phyloP scores from a whole-genome alignment of 768 basidiomycete genomes.

The Peribolospora baueri region DNA sequence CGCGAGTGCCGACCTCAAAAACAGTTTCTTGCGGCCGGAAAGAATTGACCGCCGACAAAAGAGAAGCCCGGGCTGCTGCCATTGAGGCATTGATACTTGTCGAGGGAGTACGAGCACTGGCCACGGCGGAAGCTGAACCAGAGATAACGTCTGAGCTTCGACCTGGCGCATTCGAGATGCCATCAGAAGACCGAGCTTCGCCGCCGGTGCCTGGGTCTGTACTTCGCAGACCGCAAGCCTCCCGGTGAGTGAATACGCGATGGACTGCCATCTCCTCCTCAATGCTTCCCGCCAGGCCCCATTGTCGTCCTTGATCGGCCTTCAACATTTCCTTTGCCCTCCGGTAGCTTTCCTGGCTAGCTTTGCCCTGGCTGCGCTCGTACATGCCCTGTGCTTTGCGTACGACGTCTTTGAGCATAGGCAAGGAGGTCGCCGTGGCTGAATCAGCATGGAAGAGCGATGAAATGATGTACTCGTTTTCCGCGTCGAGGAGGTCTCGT shows the following conservation, averaged over 20 bases:
- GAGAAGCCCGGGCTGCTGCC: constrained; percentile 27
- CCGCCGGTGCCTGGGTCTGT: no score
- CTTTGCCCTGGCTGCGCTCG: constrained; percentile 76
- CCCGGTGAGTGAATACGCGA: constrained; percentile 25
- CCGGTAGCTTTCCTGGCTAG: constrained; percentile 57
- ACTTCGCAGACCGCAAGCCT: neutral
- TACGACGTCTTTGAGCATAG: constrained; percentile 54
- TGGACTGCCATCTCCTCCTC: constrained; percentile 35
- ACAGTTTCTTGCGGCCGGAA: constrained; percentile 76
- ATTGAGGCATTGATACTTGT: neutral
- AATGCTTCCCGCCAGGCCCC: constrained; percentile 33
- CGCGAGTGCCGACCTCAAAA: constrained; percentile 62
- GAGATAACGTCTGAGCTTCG: no score
- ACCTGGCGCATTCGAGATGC: neutral
- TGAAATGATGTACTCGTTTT: constrained; percentile 24
- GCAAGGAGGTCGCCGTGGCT: constrained; percentile 28
- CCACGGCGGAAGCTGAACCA: neutral
- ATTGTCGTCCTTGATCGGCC: constrained; percentile 18
- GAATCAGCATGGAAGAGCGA: constrained; percentile 2
- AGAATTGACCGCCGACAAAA: constrained; percentile 49
- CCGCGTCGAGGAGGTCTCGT: constrained; percentile 53
- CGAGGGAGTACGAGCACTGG: neutral
- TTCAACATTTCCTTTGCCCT: constrained; percentile 71
- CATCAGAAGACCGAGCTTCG: neutral
- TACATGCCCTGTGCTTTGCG: constrained; percentile 75